These are phyloP conservation scores for Cantharellus cinnabarinus DNA, from an alignment of 768 basidiomycete genomes.

Conservation along the genomic window DNA sequence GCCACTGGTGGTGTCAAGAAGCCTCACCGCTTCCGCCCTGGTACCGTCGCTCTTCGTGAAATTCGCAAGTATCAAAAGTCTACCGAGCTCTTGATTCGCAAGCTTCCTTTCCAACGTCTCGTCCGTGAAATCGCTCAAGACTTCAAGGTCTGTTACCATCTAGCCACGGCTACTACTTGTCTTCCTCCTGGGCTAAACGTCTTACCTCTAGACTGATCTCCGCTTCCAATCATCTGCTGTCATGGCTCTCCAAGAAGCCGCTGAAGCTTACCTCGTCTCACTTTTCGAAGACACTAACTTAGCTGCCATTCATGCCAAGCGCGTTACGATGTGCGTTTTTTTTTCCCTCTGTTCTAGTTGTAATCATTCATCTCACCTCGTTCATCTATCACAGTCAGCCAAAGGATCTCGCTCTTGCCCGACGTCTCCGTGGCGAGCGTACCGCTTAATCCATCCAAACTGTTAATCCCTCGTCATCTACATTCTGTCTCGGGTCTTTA, in stretches of 20 bases:
- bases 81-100: slow-evolving; percentile 42
- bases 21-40: slow-evolving; percentile 24
- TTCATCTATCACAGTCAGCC: slow-evolving; percentile 27
- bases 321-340: slow-evolving; percentile 35
- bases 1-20: slow-evolving; percentile 21
- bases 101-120: slow-evolving; percentile 47
- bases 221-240: slow-evolving; percentile 32
- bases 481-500: background rate
- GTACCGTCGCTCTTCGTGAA: slow-evolving; percentile 28
- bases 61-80: slow-evolving; percentile 37
- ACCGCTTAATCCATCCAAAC: background rate
- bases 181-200: slow-evolving; percentile 23
- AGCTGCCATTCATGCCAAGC: slow-evolving; percentile 29
- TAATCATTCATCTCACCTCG: background rate
- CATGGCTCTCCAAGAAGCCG: slow-evolving; percentile 31
- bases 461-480: no score
- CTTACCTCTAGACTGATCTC: slow-evolving; percentile 26
- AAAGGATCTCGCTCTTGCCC: slow-evolving; percentile 73
- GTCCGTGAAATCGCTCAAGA: slow-evolving; percentile 69
- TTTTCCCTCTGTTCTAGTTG: background rate
- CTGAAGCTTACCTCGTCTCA: slow-evolving; percentile 32
- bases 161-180: slow-evolving; percentile 13
- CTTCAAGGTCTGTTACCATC: slow-evolving; percentile 30
- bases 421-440: slow-evolving; percentile 71
- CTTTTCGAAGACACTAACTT: slow-evolving; percentile 27